Evolutionary conservation across 2,329 filamentous ascomycete species (phyloP), one percentile per base, ranked within the genome.

Genomic region (Aspergillus unguis): DNA sequence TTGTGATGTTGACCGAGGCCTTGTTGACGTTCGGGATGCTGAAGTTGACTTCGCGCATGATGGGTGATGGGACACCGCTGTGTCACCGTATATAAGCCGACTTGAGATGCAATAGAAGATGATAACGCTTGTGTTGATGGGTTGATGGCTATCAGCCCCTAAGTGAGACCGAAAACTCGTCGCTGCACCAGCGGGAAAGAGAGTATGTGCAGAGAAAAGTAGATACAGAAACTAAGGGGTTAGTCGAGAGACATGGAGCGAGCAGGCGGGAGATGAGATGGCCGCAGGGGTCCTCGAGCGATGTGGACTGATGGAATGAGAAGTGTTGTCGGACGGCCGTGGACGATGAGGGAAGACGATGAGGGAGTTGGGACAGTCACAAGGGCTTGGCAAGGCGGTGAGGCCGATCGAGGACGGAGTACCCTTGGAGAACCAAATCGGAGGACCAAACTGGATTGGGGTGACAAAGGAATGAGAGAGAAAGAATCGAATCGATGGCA

Each of bases 11-110:
- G 68, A 96, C 92, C 54, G 92, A 96, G 68, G 94, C 94, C 87
- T 97, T 97, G 77, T 97, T 97, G 83, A 95, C 91, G 81, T 94
- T 96, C 50, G 94, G 92, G 72, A 97, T 96, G 78, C 92, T 96
- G 77, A 97, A 97, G 77, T 97, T 97, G 78, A 96, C 92, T 84
- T 99, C 94, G 79, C 94, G 90, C 94, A 99, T 99, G 76, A 73
- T 92, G 83, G 69, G 58, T 48, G 58, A 59, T 51, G 53, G 51
- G 44, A 52, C 50, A 50, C 42, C 38, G 46, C 23, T 33, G 31
- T 42, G 36, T 44, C 33, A 50, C 46, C 27, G 48, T 50, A 54
- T 46, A 36, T 25, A 31, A 28, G 37, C 48, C 44, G 51, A 52
- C 28, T 29, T 47, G 40, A 29, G 43, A 49, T 58, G 38, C 28